A percentile compares a stretch with the other conserved stretches of the same genome.
Conservation (phyloP, 139 green algal genomes). For the Chlamydomonas sphaeroides region DNA sequence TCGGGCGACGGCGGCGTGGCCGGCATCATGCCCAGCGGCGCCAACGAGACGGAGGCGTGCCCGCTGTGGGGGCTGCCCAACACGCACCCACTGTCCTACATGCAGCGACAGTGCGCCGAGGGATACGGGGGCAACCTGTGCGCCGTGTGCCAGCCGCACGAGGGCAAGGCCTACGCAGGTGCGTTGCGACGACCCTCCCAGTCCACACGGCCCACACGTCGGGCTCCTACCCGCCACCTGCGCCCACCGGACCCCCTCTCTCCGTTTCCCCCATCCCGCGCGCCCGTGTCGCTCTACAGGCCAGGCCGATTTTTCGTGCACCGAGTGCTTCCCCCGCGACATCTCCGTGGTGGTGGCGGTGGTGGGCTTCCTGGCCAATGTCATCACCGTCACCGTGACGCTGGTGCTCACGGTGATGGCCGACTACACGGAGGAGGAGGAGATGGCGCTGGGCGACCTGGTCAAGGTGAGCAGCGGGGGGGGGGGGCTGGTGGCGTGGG, state of each 20-base stretch:
- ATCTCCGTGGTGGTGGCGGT: background rate
- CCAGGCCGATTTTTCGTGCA: slow-evolving; percentile 21
- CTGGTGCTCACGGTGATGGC: slow-evolving; percentile 21
- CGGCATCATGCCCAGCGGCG: no score
- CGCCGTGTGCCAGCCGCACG: slow-evolving; percentile 11
- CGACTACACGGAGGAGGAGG: slow-evolving; percentile 38
- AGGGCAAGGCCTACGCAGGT: slow-evolving; percentile 3
- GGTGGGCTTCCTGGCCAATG: slow-evolving; percentile 1
- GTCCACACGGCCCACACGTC: no score
- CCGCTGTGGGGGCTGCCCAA: slow-evolving; percentile 36
- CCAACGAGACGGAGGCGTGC: background rate
- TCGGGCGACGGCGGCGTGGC: no score
- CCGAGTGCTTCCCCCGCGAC: slow-evolving; percentile 14
- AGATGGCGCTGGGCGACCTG: slow-evolving; percentile 3
- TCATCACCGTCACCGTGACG: background rate
- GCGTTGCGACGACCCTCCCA: no score
- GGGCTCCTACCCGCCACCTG: no score
- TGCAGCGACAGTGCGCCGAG: slow-evolving; percentile 25
- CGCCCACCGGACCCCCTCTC: no score
- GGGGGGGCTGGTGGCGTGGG: no score
- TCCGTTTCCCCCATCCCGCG: no score
- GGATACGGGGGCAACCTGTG: slow-evolving; percentile 48
- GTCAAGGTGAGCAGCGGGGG: slow-evolving; percentile 27
- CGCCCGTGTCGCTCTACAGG: no score
- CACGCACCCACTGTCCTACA: slow-evolving; percentile 25